These are phyloP conservation scores for Arthrobotrys megalospora DNA, from an alignment of 2,329 filamentous ascomycete genomes.

Conservation along the genomic window DNA sequence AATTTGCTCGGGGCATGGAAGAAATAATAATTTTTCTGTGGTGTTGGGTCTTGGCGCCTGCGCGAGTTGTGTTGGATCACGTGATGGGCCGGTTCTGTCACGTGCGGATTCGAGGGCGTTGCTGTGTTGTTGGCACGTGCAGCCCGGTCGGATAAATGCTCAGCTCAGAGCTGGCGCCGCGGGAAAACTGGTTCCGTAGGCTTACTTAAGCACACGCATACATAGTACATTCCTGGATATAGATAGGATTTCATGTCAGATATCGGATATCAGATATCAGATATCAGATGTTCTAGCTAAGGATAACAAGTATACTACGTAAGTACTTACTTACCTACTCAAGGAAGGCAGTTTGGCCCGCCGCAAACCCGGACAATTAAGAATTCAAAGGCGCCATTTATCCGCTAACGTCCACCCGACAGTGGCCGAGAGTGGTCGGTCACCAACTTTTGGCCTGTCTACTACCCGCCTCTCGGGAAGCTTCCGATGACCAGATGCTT, in stretches of 20 bases:
- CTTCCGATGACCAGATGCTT: conserved; percentile 47
- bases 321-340: not conserved
- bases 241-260: no score
- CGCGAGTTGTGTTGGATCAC: conserved; percentile 1
- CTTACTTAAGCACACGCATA: not conserved
- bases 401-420: conserved; percentile 31
- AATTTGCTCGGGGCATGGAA: not conserved
- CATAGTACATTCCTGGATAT: no score
- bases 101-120: no score
- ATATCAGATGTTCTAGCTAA: no score
- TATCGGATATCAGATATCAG: no score
- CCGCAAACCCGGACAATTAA: conserved; percentile 25
- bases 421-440: conserved; percentile 24
- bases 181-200: conserved; percentile 26
- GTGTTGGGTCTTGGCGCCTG: conserved; percentile 1
- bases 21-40: not conserved
- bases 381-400: conserved; percentile 39
- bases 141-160: not conserved
- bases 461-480: conserved; percentile 48
- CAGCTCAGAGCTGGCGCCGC: not conserved
- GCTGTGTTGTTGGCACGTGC: not conserved
- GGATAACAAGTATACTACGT: no score
- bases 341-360: not conserved
- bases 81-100: not conserved
- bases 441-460: conserved; percentile 26